Percentiles rank a stretch among this genome's conserved stretches.
These are phyloP conservation scores for Alternaria sp. DNA, from an alignment of 2,329 filamentous ascomycete genomes.

Conservation along the genomic window DNA sequence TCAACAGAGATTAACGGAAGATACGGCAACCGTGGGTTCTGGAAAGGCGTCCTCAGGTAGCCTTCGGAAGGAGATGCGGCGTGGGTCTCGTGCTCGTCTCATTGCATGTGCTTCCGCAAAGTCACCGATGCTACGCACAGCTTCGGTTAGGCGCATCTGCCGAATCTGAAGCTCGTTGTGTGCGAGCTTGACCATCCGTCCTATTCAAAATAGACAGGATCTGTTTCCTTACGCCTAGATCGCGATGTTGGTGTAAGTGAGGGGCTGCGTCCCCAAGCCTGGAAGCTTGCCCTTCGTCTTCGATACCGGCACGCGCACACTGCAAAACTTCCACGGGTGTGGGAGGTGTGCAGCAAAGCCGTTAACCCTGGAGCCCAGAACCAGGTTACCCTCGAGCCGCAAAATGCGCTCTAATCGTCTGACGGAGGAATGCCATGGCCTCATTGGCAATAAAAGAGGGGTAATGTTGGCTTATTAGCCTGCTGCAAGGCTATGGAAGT, in stretches of 20 bases:
- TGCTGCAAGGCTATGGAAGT: conserved; percentile 31
- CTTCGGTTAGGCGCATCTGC: neutral
- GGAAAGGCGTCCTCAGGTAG: neutral
- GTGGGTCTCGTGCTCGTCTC: conserved; percentile 7
- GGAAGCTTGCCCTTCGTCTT: conserved; percentile 8
- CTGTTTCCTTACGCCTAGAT: neutral
- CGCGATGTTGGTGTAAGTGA: conserved; percentile 2
- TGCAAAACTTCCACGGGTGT: conserved; percentile 13
- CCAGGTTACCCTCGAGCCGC: conserved; percentile 11
- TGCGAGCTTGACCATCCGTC: neutral
- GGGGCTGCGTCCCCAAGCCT: neutral
- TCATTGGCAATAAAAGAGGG: conserved; percentile 25
- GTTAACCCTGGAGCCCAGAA: conserved; percentile 17
- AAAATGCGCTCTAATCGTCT: conserved; percentile 21
- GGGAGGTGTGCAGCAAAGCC: conserved; percentile 16
- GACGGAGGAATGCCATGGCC: conserved; percentile 8
- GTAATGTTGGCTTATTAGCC: conserved; percentile 30
- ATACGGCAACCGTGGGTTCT: conserved; percentile 13
- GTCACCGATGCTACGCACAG: neutral
- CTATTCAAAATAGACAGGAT: neutral
- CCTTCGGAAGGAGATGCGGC: conserved; percentile 1
- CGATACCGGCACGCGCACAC: conserved; percentile 15
- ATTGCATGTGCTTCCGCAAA: neutral
- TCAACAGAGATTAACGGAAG: conserved; percentile 23
- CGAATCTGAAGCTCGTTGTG: neutral